A percentile compares a stretch with the other conserved stretches of the same genome.
phyloP scores from a whole-genome alignment of 768 basidiomycete genomes.

The Flagelloscypha sp. region DNA sequence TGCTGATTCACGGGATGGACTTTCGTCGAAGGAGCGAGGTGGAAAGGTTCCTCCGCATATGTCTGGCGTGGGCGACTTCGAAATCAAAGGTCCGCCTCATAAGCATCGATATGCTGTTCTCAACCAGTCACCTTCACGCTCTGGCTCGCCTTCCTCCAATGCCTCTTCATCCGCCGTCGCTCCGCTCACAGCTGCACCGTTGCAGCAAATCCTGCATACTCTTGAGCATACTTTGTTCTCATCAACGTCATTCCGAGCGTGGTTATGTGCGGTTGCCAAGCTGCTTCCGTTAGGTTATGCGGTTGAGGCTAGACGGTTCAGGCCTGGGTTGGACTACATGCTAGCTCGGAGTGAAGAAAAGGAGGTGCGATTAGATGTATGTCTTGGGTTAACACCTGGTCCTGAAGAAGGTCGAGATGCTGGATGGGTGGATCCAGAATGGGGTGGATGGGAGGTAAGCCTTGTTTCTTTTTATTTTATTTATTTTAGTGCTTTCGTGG shows the following conservation, averaged over 20 bases:
- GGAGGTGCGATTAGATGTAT: constrained; percentile 78
- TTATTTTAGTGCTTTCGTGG: constrained; percentile 3
- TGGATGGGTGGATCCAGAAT: constrained; percentile 64
- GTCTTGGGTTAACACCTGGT: constrained; percentile 78
- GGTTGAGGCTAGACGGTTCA: constrained; percentile 80
- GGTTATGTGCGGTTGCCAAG: constrained; percentile 67
- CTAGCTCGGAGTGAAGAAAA: constrained; percentile 81
- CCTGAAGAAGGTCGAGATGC: constrained; percentile 22
- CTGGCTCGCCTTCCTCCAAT: constrained; percentile 17
- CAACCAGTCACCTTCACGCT: constrained; percentile 16
- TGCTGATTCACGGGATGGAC: constrained; percentile 55
- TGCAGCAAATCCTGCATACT: constrained; percentile 50
- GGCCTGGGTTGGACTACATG: constrained; percentile 92
- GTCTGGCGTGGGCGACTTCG: constrained; percentile 62
- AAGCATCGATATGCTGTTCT: constrained; percentile 89
- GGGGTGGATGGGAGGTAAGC: constrained; percentile 92
- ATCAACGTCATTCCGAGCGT: constrained; percentile 80
- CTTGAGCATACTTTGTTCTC: constrained; percentile 76
- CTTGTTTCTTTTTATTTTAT: constrained; percentile 4
- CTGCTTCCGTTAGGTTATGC: constrained; percentile 65
- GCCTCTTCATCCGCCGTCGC: constrained; percentile 37
- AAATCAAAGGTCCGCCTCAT: constrained; percentile 79
- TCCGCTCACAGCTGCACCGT: constrained; percentile 43
- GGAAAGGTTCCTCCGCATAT: constrained; percentile 57
- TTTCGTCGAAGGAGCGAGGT: constrained; percentile 40